These are phyloP conservation scores for Aurantiochytrium sp. DNA, from an alignment of 108 stramenopile genomes.

Conservation along the genomic window DNA sequence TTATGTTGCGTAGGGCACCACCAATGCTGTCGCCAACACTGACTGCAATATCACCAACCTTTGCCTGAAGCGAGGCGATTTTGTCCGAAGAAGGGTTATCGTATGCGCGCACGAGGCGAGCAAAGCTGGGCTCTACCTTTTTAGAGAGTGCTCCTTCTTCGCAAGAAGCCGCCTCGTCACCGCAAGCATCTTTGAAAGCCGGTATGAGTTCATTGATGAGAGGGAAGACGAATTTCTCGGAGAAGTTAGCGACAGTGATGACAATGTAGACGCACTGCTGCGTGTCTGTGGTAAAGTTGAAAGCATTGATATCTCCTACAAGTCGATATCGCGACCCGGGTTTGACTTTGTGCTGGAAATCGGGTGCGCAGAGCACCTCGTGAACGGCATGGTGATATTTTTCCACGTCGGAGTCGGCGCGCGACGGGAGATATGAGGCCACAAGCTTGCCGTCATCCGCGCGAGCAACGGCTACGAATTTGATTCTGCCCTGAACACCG, in stretches of 20 bases:
- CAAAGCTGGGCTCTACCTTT: not conserved
- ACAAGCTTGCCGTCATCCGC: not conserved
- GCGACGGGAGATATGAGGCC: not conserved
- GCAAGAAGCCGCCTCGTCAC: not conserved
- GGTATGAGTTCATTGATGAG: not conserved
- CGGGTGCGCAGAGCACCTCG: not conserved
- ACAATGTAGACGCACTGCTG: slow-evolving; percentile 9
- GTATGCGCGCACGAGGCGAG: not conserved
- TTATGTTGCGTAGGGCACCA: not conserved
- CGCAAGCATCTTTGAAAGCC: not conserved
- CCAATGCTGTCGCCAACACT: not conserved
- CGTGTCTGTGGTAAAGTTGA: not conserved
- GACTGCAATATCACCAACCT: not conserved
- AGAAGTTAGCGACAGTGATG: not conserved
- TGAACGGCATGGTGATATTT: not conserved
- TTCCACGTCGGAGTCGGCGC: not conserved
- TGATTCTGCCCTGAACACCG: not conserved
- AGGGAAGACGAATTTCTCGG: not conserved
- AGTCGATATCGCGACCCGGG: slow-evolving; percentile 4
- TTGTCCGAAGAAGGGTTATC: slow-evolving; percentile 3
- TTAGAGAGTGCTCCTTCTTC: not conserved
- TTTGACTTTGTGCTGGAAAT: not conserved
- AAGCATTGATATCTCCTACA: not conserved
- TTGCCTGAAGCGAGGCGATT: not conserved
- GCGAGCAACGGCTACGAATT: slow-evolving; percentile 1